Conservation (phyloP, 208 protist genomes). For the Trichomonas vaginalis region DNA sequence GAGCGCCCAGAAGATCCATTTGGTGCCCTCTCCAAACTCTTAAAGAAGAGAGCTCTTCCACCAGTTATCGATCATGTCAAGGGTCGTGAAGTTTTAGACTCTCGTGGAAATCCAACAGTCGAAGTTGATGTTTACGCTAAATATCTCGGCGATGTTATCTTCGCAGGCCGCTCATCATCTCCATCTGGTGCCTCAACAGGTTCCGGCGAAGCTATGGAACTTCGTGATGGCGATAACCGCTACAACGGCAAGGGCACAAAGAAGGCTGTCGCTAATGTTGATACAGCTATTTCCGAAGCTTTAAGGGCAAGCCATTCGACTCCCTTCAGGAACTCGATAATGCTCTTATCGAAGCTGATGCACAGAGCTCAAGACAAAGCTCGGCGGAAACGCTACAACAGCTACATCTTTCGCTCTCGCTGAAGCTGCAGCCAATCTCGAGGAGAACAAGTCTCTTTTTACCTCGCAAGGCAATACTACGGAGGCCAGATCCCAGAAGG, state of each 20-base stretch:
- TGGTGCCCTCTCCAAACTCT: neutral
- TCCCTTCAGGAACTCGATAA: neutral
- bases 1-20: neutral
- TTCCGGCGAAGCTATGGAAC: conserved; percentile 76
- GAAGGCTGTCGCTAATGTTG: conserved; percentile 87
- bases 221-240: conserved; percentile 73
- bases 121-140: conserved; percentile 20
- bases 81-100: neutral
- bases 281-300: conserved; percentile 65
- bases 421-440: conserved; percentile 2
- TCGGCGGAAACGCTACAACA: conserved; percentile 20
- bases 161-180: conserved; percentile 40
- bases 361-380: conserved; percentile 6
- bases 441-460: neutral
- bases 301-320: conserved; percentile 42
- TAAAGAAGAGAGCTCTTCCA: neutral
- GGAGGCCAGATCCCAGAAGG: neutral
- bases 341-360: neutral
- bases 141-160: neutral
- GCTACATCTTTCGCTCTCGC: conserved; percentile 16
- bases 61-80: neutral
- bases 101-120: conserved; percentile 19
- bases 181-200: conserved; percentile 96
- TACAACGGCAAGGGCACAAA: conserved; percentile 81
- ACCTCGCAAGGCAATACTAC: neutral